Evolutionary conservation across 768 basidiomycete genomes (phyloP), one percentile per base, ranked within the genome.

Genomic region (Lentinula sp.): DNA sequence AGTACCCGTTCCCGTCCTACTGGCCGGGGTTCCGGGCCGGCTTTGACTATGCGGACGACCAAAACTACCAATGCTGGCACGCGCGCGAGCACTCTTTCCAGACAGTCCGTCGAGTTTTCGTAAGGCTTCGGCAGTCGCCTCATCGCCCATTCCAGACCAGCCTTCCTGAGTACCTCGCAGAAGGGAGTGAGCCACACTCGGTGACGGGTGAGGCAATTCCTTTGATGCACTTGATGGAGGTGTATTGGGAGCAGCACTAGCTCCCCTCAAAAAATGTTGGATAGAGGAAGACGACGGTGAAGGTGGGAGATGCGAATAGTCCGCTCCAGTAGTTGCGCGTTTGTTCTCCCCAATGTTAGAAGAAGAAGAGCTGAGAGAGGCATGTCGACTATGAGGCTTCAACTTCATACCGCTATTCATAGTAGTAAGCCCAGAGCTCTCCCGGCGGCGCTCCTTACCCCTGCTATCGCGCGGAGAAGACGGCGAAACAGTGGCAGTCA

Each of bases 221-320:
- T 80, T 81, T 28, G 80, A 74, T 21, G 76, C 69, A 66, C 72
- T 66, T 64, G 74, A 66, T 21, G 76, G 75, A 0, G 76, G 74
- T 10, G 76, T 73, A 59, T 75, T 74, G 1, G 76, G 70, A 58
- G 71, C 74, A 40, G 74, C 71, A n/a, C 77, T 72, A 3, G 81
- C 74, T 60, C 87, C 83, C 59, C 84, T 81, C 62, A 93, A 75
- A 67, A 95, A 86, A 65, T 92, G 89, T 62, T 92, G 88, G 60
- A 95, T 93, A 5, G 91, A 91, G 5, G 90, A 86, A n/a, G 91
- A 86, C 2, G 93, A 93, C 18, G 93, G 93, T 13, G 93, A 95
- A 13, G 95, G 91, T 11, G 93, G 93, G 4, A 96, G 79, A 69
- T 92, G 91, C 0, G 94, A 93, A 72, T 92, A 94, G 71, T 95